These are phyloP conservation scores for Angomonas ambiguus DNA, from an alignment of 208 protist genomes.

Conservation along the genomic window DNA sequence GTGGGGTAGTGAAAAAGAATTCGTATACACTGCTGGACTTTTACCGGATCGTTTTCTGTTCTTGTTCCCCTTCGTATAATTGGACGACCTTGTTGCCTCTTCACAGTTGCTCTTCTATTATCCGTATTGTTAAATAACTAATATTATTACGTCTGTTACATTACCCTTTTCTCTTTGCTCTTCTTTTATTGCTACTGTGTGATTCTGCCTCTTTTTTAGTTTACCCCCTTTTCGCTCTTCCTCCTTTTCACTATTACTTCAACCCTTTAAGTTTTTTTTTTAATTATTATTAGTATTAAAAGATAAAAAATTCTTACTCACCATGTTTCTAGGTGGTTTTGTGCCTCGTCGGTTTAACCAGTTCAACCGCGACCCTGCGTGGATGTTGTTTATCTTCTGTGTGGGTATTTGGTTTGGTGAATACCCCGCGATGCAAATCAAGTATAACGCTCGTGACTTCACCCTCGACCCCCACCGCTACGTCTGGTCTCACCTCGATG, in stretches of 20 bases:
- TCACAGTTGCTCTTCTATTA: no score
- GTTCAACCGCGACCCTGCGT: slow-evolving; percentile 80
- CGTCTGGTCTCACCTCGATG: slow-evolving; percentile 76
- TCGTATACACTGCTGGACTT: no score
- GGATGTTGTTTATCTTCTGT: slow-evolving; percentile 83
- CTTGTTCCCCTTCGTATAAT: no score
- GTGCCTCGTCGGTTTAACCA: slow-evolving; percentile 77
- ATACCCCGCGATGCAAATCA: slow-evolving; percentile 81
- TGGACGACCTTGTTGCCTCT: no score
- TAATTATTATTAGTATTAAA: neutral
- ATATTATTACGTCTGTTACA: no score
- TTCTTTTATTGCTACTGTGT: no score
- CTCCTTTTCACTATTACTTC: neutral
- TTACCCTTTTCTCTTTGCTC: neutral
- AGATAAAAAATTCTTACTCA: slow-evolving; percentile 5
- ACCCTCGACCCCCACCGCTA: slow-evolving; percentile 84
- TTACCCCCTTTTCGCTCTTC: no score
- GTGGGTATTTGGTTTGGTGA: slow-evolving; percentile 75
- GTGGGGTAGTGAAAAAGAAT: no score
- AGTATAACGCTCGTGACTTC: slow-evolving; percentile 81
- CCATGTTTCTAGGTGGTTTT: slow-evolving; percentile 84
- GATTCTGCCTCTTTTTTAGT: no score
- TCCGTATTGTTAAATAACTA: no score
- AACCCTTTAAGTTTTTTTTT: neutral
- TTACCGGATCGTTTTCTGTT: no score